These are phyloP conservation scores for Lentinula detonsa DNA, from an alignment of 768 basidiomycete species.

Conservation along the genomic window DNA sequence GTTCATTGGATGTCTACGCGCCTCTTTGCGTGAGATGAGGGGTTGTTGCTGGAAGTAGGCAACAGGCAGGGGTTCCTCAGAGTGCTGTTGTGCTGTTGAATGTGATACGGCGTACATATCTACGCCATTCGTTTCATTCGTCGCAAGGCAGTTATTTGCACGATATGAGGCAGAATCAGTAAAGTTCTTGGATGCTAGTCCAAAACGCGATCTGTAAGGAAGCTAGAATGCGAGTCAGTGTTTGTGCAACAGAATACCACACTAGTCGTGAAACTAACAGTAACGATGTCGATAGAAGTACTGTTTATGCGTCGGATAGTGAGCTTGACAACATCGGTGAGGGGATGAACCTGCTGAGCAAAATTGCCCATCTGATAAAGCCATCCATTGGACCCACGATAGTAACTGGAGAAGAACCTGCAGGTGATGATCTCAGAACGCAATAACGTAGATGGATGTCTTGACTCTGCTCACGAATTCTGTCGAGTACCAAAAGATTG, in stretches of 20 bases:
- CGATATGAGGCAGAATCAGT: constrained; percentile 43
- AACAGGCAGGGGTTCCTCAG: constrained; percentile 15
- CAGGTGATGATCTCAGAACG: neutral
- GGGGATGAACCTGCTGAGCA: constrained; percentile 47
- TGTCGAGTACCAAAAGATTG: constrained; percentile 47
- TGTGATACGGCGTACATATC: constrained; percentile 24
- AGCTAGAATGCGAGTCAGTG: constrained; percentile 24
- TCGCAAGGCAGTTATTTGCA: constrained; percentile 47
- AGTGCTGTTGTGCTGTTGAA: constrained; percentile 5
- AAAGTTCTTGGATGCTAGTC: constrained; percentile 36
- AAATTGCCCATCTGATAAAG: constrained; percentile 45
- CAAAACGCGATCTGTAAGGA: constrained; percentile 53
- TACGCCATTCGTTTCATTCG: constrained; percentile 40
- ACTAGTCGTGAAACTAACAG: constrained; percentile 23
- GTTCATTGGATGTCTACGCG: constrained; percentile 35
- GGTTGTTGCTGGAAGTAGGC: constrained; percentile 36
- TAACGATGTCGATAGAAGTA: constrained; percentile 34
- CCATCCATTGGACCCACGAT: constrained; percentile 29
- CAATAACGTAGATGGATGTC: neutral
- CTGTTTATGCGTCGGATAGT: constrained; percentile 38
- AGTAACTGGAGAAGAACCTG: constrained; percentile 44
- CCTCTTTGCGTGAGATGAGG: constrained; percentile 20
- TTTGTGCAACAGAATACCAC: neutral
- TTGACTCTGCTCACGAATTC: constrained; percentile 28
- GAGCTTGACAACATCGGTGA: constrained; percentile 41